Evolutionary conservation across 139 green algal species (phyloP), one percentile per base, ranked within the genome.

Genomic region (Chlamydomonas incerta): DNA sequence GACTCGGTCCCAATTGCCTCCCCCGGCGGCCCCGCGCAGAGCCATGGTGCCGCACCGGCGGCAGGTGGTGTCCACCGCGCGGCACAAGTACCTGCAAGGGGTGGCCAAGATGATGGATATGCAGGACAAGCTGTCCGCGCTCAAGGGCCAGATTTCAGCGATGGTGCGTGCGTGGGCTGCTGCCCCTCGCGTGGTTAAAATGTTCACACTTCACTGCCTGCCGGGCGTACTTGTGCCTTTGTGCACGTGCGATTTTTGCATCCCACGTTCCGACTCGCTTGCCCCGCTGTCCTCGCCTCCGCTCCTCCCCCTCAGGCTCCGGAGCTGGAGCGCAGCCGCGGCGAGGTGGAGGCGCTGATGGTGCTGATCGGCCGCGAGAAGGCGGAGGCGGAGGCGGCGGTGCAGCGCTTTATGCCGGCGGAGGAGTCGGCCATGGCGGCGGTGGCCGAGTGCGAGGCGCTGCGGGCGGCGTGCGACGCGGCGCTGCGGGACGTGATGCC

Each of bases 41-140:
- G 46, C 71, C 26, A 69, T 83, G 73, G 66, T 90, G 28, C 87
- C 87, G 17, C 66, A 73, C 63, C 71, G 72, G 31, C 87, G 87
- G 29, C 73, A 68, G 29, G 66, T 73, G 66, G 81, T 90, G 28
- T 55, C 50, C 31, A 67, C 68, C 10, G 87, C 85, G 15, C 67
- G 81, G 4, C 65, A 62, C 26, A 90, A 87, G 81, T 90, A 90
- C 74, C 73, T 68, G 28, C 81, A 88, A 57, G 87, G 87, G 0
- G 87, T 90, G 29, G 55, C 67, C 58, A 90, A 90, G 81, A 90
- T 90, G 87, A 85, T 28, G n/a, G 81, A 87, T 18, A 88, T 90
- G 87, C 82, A 80, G 34, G 80, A 73, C 67, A 87, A 80, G 58
- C 87, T 90, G 41, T 60, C 18, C 20, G 67, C 50, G 46, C 87